A percentile compares a stretch with the other conserved stretches of the same genome.
phyloP scores from a whole-genome alignment of 495 filamentous ascomycete genomes.

The Hypoxylon cercidicola region DNA sequence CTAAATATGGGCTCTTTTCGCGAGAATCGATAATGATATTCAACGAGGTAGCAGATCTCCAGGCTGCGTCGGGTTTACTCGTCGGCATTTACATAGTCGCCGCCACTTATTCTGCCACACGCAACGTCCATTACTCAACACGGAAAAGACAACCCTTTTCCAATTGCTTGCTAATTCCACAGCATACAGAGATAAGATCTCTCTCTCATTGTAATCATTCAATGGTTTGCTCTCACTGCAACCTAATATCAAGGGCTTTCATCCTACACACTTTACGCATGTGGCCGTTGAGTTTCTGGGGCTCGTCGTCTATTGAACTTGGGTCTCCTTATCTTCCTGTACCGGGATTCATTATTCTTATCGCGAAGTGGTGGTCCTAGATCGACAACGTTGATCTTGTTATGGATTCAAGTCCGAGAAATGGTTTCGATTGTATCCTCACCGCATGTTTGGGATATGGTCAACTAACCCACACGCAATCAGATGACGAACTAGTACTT shows the following conservation, averaged over 20 bases:
- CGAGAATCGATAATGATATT: slow-evolving; percentile 19
- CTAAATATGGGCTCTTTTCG: slow-evolving; percentile 22
- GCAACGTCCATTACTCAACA: slow-evolving; percentile 2
- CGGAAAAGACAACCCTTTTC: neutral
- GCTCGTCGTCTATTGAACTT: neutral
- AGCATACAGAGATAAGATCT: neutral
- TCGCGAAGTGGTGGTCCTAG: neutral
- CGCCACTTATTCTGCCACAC: neutral
- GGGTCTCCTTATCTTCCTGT: no score
- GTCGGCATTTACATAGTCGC: neutral
- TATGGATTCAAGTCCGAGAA: neutral
- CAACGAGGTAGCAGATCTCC: slow-evolving; percentile 1
- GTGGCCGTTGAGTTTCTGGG: neutral
- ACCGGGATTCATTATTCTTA: neutral
- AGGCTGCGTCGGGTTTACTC: neutral
- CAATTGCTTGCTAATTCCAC: neutral
- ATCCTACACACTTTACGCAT: no score
- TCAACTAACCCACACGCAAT: neutral
- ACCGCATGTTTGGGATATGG: neutral
- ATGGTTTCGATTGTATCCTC: neutral
- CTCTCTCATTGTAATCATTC: neutral
- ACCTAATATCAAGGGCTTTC: no score
- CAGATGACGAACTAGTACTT: neutral
- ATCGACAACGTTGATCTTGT: neutral
- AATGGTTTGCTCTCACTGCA: no score